A percentile compares a stretch with the other conserved stretches of the same genome.
phyloP scores from a whole-genome alignment of 2,329 filamentous ascomycete genomes.

The Cyanodermella asteris region DNA sequence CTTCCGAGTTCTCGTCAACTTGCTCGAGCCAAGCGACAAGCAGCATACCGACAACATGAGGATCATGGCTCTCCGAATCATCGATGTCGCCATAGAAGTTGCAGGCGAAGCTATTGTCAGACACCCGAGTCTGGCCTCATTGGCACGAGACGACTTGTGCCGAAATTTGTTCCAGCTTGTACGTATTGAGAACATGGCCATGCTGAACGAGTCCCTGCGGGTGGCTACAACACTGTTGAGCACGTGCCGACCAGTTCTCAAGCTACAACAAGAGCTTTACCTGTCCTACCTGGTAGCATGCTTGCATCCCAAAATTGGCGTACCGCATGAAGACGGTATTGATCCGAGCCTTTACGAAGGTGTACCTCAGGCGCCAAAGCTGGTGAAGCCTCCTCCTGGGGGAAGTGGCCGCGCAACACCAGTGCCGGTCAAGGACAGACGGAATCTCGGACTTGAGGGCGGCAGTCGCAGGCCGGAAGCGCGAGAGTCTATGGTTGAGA shows the following conservation, averaged over 20 bases:
- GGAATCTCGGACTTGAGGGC: constrained; percentile 80
- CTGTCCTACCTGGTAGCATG: constrained; percentile 86
- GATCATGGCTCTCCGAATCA: constrained; percentile 91
- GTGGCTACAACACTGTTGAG: constrained; percentile 79
- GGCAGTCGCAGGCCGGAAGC: constrained; percentile 84
- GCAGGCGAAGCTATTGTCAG: constrained; percentile 85
- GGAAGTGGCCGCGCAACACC: constrained; percentile 72
- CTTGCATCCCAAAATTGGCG: constrained; percentile 80
- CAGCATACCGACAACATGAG: constrained; percentile 88
- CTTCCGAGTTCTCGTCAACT: constrained; percentile 79
- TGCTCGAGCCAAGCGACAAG: constrained; percentile 78
- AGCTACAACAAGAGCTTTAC: constrained; percentile 91
- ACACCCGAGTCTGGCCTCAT: constrained; percentile 64
- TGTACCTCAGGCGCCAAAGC: constrained; percentile 73
- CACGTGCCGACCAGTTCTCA: constrained; percentile 74
- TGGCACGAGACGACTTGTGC: constrained; percentile 85
- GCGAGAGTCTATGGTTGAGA: constrained; percentile 95
- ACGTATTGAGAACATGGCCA: constrained; percentile 84
- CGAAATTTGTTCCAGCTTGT: constrained; percentile 91
- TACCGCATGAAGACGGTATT: constrained; percentile 74
- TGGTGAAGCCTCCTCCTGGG: constrained; percentile 53
- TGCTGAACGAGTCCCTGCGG: constrained; percentile 77
- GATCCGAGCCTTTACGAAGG: constrained; percentile 81
- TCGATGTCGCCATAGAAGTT: constrained; percentile 91
- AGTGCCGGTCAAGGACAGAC: constrained; percentile 75